phyloP scores from a whole-genome alignment of 164 flowering plant species.

The Macadamia tetraphylla region DNA sequence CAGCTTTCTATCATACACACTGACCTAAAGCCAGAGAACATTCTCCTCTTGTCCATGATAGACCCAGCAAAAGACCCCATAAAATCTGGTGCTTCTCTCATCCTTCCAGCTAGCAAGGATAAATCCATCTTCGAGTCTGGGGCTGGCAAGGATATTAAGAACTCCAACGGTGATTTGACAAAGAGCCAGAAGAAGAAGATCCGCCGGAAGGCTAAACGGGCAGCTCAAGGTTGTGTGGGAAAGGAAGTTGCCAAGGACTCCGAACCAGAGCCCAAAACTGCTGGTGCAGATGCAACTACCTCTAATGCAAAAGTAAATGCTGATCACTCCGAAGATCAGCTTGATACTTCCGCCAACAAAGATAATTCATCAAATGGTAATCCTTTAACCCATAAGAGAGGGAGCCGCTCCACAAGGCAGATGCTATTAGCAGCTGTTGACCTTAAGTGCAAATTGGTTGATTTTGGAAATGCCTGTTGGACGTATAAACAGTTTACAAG shows the following conservation, averaged over 20 bases:
- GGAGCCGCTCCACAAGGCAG: slow-evolving; percentile 57
- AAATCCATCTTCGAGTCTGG: slow-evolving; percentile 35
- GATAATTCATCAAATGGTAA: slow-evolving; percentile 19
- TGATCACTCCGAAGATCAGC: slow-evolving; percentile 23
- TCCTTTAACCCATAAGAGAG: slow-evolving; percentile 29
- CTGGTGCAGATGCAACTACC: slow-evolving; percentile 25
- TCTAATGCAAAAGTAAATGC: slow-evolving; percentile 15
- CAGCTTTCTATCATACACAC: slow-evolving; percentile 89
- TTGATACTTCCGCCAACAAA: slow-evolving; percentile 21
- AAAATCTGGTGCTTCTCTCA: slow-evolving; percentile 59
- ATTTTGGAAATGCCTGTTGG: slow-evolving; percentile 98
- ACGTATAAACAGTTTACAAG: slow-evolving; percentile 80
- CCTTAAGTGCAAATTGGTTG: slow-evolving; percentile 79
- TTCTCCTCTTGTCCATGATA: slow-evolving; percentile 65
- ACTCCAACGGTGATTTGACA: slow-evolving; percentile 57
- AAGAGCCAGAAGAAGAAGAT: slow-evolving; percentile 79
- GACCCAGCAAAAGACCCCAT: slow-evolving; percentile 77
- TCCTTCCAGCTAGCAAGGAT: slow-evolving; percentile 47
- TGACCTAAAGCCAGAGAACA: slow-evolving; percentile 91
- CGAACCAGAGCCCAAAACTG: slow-evolving; percentile 31
- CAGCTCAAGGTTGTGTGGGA: slow-evolving; percentile 62
- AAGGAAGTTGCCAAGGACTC: slow-evolving; percentile 42
- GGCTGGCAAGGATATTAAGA: slow-evolving; percentile 36
- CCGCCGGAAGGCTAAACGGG: slow-evolving; percentile 64
- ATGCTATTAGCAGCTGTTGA: slow-evolving; percentile 61